Evolutionary conservation across 768 basidiomycete genomes (phyloP), one percentile per base, ranked within the genome.

Genomic region (Trametes gibbosa): DNA sequence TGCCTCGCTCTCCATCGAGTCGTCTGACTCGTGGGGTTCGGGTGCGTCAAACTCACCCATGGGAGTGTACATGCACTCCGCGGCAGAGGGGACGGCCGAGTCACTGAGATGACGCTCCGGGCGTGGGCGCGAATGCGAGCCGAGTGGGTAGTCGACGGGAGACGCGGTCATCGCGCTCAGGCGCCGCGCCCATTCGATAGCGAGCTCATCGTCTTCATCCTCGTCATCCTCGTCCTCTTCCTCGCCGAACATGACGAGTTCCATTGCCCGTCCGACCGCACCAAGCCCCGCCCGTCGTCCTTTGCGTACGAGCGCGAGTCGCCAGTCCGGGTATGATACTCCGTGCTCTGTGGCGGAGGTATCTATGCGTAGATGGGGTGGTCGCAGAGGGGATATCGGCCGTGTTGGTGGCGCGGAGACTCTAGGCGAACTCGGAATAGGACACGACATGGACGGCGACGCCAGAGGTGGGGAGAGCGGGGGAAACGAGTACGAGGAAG

Each of bases 291-390:
- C 81, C 27, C 76, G 75, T 12, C 79, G 77, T 0, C 86, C 86
- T 41, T 78, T 76, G 40, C 76, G 72, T 1, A 82, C 75, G 0
- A 84, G 66, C 2, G 76, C 75, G 0, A 74, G 65, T 0, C 87
- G 80, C 87, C 87, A 90, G 63, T 87, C 86, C 0, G 87, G 87
- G 68, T 85, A 89, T 0, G 80, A 81, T 1, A 86, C 52, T 24
- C 53, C 57, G n/a, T 37, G 57, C 7, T 32, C 51, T 14, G 43
- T 27, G 13, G 48, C 35, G 21, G 39, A 68, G 0, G 80, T 62
- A 53, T 69, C 68, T 13, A 60, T 54, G 2, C 47, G 55, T 41
- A 56, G 47, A 25, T n/a, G 23, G 69, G 73, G 13, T 7, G 27
- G 47, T 8, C 70, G 69, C n/a, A 66, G 68, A 5, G 69, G 72